These are phyloP conservation scores for Lycium ferocissimum DNA, from an alignment of 257 asterid genomes.

Conservation along the genomic window DNA sequence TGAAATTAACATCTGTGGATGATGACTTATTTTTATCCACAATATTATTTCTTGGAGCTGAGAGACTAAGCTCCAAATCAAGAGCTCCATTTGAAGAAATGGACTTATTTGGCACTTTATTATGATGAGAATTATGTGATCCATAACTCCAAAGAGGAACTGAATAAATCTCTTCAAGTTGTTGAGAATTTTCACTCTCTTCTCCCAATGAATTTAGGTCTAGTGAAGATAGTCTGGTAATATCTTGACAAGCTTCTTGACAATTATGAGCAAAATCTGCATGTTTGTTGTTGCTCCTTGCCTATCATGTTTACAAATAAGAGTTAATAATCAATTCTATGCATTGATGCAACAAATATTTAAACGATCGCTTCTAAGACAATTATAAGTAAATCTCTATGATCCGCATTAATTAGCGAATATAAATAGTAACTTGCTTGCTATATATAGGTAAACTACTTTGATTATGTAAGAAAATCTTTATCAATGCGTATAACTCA, in stretches of 20 bases:
- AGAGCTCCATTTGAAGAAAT: conserved; percentile 26
- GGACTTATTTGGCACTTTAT: neutral
- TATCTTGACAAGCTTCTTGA: conserved; percentile 18
- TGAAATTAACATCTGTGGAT: no score
- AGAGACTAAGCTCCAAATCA: conserved; percentile 28
- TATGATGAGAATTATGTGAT: neutral
- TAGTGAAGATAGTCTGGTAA: neutral
- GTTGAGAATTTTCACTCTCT: neutral
- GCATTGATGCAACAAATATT: neutral
- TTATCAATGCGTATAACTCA: neutral
- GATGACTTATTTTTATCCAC: neutral
- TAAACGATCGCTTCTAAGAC: neutral
- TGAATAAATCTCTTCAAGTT: no score
- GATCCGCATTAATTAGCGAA: no score
- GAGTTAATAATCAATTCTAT: neutral
- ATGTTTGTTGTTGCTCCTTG: conserved; percentile 17
- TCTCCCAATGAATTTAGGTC: neutral
- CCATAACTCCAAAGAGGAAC: neutral
- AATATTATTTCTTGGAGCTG: conserved; percentile 26
- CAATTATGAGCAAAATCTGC: neutral
- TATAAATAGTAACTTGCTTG: neutral
- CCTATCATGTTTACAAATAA: conserved; percentile 5
- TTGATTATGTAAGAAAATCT: neutral
- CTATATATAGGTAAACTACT: neutral
- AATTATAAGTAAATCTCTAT: neutral